Evolutionary conservation across 305 asterid genomes (phyloP), one percentile per base, ranked within the genome.

Genomic region (Fraxinus dipetala): DNA sequence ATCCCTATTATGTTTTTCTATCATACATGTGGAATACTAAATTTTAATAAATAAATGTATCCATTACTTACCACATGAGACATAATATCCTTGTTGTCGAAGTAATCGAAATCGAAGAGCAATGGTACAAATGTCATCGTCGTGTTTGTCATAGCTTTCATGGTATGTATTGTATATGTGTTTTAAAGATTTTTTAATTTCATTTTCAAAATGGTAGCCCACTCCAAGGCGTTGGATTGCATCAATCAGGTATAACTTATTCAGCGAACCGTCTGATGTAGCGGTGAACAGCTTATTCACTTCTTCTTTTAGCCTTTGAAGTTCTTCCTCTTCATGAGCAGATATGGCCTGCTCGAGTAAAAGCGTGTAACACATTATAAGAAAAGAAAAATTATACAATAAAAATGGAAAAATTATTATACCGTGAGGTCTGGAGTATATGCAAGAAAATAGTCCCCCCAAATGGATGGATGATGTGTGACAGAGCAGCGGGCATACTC

Each of bases 151-250:
- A 31, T 65, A 32, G 6, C 0, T 4, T 26, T 80, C 22, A 18
- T 32, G 74, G 0, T 73, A 81, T 13, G 1, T 0, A 9, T 32
- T 51, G 30, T 22, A 35, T 2, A 88, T 70, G 48, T 30, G 8
- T n/a, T 28, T 22, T 1, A 91, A 8, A 0, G 82, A 75, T 45
- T 76, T 77, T 0, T 79, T 84, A 0, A 86, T 86, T 81, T 88
- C 90, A 2, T 51, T 6, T 6, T 84, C 83, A 40, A 89, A 91
- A 78, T 89, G 91, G 26, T 89, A 87, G 26, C 40, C 67, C n/a
- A 91, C 83, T 8, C 94, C 91, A 22, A 89, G 89, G 1, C 88
- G 86, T 78, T 87, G 88, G 51, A 89, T 87, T 3, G 83, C 81
- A 81, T 87, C 87, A 22, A 89, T 86, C 43, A 88, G 76, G 1